phyloP scores from a whole-genome alignment of 2,329 filamentous ascomycete species.

The Ophiocordyceps australis region DNA sequence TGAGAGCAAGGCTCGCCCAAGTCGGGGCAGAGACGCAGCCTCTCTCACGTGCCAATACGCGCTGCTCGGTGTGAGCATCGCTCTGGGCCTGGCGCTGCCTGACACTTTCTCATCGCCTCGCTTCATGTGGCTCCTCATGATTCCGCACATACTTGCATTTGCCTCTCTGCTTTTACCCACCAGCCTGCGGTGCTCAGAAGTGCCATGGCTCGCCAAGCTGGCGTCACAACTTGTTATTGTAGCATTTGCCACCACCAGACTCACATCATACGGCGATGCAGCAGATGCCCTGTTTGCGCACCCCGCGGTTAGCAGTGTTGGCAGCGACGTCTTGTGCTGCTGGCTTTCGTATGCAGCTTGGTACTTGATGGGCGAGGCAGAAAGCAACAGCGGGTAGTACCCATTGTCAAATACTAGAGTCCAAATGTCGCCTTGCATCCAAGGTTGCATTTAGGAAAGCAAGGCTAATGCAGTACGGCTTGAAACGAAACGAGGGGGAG shows the following conservation, averaged over 20 bases:
- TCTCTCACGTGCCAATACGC: conserved; percentile 3
- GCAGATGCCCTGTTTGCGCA: conserved; percentile 6
- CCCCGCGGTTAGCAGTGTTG: conserved; percentile 9
- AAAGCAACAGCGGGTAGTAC: too few species aligned
- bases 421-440: too few species aligned
- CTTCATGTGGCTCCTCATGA: conserved; percentile 6
- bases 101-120: conserved; percentile 1
- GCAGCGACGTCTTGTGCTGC: conserved; percentile 10
- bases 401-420: too few species aligned
- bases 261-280: not conserved
- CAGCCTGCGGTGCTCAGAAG: conserved; percentile 1
- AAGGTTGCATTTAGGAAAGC: too few species aligned
- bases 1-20: too few species aligned
- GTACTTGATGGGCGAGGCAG: conserved; percentile 2
- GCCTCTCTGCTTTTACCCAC: conserved; percentile 7
- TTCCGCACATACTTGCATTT: conserved; percentile 9
- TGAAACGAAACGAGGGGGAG: too few species aligned
- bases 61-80: conserved; percentile 4
- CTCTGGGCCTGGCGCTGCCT: conserved; percentile 4
- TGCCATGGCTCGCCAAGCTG: conserved; percentile 2
- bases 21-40: not conserved
- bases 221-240: conserved; percentile 3
- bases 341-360: conserved; percentile 7
- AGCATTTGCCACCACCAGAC: conserved; percentile 1
- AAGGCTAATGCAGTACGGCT: too few species aligned